Base-by-base conservation (phyloP, 2,329 filamentous ascomycete species). In the Fusarium poae region DNA sequence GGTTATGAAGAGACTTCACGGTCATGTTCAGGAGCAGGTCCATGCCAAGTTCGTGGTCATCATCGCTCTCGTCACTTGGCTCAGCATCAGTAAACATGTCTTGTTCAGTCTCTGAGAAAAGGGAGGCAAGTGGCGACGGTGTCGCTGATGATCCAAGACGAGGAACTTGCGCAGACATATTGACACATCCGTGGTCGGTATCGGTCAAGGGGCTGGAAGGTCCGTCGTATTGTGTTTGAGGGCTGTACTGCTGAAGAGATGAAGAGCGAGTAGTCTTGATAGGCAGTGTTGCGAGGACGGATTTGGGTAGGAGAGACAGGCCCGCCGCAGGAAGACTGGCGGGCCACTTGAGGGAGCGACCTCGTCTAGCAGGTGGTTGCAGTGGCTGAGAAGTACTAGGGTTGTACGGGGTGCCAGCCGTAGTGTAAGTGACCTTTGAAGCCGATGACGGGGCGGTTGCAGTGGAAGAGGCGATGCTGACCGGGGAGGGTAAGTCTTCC, bases 331-430 rank as follows among this genome's bases (percentile, higher is more conserved):
- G 50, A 30, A 70, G 68, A 16, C 76, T 72, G 15, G 74, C 72
- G 18, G 75, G 68, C 77, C 79, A 82, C 74, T 83, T 84, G 68
- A 80, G 71, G 34, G 80, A 78, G 53, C 85, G 82, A 18, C 83
- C 83, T 65, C 84, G 83, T 56, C 85, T 83, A 58, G 82, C 76
- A 32, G 85, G 85, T 44, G 85, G 81, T 64, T 86, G 84, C 27
- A 87, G 77, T 16, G 83, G 82, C 42, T 81, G 79, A 16, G 79
- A 74, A 16, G 79, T 76, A 60, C 79, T 79, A 4, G 85, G 84
- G 34, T 85, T 84, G 76, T 85, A 87, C 46, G 86, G 79, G 6
- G 85, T 86, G n/a, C 85, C 85, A 23, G 85, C 85, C 10, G 85
- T 87, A 18, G 85, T 87, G 71, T 86, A 88, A 44, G 81, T 83